Evolutionary conservation across 345 rosid genomes (phyloP), one percentile per base, ranked within the genome.

Genomic region (Microthlaspi erraticum): DNA sequence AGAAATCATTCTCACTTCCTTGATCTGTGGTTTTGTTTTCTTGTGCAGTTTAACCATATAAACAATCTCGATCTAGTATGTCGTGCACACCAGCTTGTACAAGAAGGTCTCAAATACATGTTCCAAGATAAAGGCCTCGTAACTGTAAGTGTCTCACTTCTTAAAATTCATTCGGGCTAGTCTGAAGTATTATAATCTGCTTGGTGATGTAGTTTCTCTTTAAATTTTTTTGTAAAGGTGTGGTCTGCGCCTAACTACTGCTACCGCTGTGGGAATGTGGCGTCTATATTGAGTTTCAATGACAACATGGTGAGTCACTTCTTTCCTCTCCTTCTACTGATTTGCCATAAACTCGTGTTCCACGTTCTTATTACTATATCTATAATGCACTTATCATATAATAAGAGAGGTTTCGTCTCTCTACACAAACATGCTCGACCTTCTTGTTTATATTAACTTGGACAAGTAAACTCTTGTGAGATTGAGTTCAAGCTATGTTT

Each of bases 201-300:
- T 59, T 65, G 23, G 68, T 78, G 56, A 70, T 71, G 60, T 75
- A 39, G 33, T 71, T 16, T 76, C 71, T 43, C 73, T 57, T 39
- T 62, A 63, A 37, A 26, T 49, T 63, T 36, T 59, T 23, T 51
- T 70, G 74, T 79, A 43, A 75, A 95, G 99, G 99, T 95, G 53
- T 95, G 99, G 99, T 95, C 98, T 76, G 99, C 99, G 0, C 99
- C 98, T 38, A 95, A 95, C 77, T 95, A 95, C 72, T 95, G 99
- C 79, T 95, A 95, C 70, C 97, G 99, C 10, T 95, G 99, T 80
- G 98, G 99, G 65, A 95, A 95, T 74, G 99, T 95, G 46, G 99
- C 99, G 68, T 95, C 99, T 37, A 92, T 95, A 77, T 83, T 95
- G 89, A 92, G 98, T 80, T 95, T 90, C 82, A 92, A 87, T 77